These are phyloP conservation scores for Colletotrichum orbiculare DNA, from an alignment of 2,329 filamentous ascomycete species.

Conservation along the genomic window DNA sequence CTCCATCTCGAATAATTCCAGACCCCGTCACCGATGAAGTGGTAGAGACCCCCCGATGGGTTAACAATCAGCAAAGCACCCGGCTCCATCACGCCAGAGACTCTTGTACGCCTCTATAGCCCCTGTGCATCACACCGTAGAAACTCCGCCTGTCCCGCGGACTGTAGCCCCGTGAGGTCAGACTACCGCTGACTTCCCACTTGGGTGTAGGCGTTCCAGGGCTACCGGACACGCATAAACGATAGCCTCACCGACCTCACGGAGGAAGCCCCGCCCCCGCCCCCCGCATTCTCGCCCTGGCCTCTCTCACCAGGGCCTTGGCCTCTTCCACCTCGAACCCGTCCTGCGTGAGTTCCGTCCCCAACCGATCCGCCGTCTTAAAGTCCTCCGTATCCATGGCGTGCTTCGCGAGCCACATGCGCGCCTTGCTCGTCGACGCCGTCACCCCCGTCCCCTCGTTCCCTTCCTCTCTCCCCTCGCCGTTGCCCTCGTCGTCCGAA, in stretches of 20 bases:
- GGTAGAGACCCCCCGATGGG: no score
- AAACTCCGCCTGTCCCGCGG: no score
- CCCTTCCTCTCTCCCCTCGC: slow-evolving; percentile 41
- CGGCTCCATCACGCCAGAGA: no score
- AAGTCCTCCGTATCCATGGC: slow-evolving; percentile 83
- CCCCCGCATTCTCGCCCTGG: slow-evolving; percentile 79
- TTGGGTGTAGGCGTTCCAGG: no score
- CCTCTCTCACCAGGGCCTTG: slow-evolving; percentile 89
- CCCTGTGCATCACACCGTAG: no score
- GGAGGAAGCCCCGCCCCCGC: slow-evolving; percentile 39
- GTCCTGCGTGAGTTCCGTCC: slow-evolving; percentile 93
- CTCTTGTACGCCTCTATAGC: no score
- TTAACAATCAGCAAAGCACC: no score
- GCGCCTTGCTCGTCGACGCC: slow-evolving; percentile 88
- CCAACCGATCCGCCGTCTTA: slow-evolving; percentile 79
- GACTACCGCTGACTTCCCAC: no score
- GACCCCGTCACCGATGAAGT: no score
- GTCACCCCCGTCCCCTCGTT: slow-evolving; percentile 83
- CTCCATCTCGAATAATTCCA: no score
- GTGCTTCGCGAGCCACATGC: slow-evolving; percentile 91
- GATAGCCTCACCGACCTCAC: neutral
- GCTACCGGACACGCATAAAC: no score
- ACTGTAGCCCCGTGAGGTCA: no score
- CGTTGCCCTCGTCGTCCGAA: slow-evolving; percentile 48
- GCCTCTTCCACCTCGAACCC: slow-evolving; percentile 97